A percentile compares a stretch with the other conserved stretches of the same genome.
Evolutionary conservation across 163 green algal species (phyloP).

Genomic region (Prototheca stagnorum): DNA sequence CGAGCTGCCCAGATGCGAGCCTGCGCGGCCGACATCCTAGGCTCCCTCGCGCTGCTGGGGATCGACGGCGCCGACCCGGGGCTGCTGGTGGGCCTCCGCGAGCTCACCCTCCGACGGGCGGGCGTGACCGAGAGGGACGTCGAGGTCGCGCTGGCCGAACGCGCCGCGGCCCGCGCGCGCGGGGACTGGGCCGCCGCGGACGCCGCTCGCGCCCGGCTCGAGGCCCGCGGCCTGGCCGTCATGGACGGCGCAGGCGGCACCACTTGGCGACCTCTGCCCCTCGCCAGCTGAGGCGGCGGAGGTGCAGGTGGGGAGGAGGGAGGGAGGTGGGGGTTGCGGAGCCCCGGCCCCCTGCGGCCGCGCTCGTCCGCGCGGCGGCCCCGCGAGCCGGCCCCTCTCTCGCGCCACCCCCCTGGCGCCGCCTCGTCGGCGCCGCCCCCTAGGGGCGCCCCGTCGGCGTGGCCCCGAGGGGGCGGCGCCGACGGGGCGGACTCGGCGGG

Average conservation of each 20-base stretch:
- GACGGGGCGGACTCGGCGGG: too few species aligned
- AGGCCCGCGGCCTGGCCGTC: neutral
- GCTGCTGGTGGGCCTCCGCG: constrained; percentile 41
- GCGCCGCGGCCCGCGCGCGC: constrained; percentile 32
- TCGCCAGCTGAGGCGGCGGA: too few species aligned
- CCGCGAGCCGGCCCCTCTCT: too few species aligned
- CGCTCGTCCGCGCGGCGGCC: too few species aligned
- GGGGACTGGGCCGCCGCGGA: constrained; percentile 79
- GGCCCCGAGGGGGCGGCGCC: too few species aligned
- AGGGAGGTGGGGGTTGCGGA: too few species aligned
- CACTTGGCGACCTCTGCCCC: neutral
- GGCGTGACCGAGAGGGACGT: constrained; percentile 53
- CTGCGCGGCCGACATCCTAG: constrained; percentile 2
- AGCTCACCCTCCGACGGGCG: constrained; percentile 43
- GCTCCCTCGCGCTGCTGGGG: constrained; percentile 38
- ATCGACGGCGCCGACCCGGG: constrained; percentile 22
- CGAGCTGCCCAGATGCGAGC: neutral
- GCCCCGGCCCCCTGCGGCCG: too few species aligned
- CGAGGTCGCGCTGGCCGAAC: constrained; percentile 30
- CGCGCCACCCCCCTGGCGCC: too few species aligned
- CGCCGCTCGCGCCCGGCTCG: constrained; percentile 17
- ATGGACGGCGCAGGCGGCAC: neutral
- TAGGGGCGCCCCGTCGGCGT: too few species aligned
- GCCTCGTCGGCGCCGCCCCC: too few species aligned
- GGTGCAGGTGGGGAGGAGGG: too few species aligned